Percentiles rank a stretch among this genome's conserved stretches.
phyloP scores from a whole-genome alignment of 345 rosid genomes.

The Lepidium didymum region DNA sequence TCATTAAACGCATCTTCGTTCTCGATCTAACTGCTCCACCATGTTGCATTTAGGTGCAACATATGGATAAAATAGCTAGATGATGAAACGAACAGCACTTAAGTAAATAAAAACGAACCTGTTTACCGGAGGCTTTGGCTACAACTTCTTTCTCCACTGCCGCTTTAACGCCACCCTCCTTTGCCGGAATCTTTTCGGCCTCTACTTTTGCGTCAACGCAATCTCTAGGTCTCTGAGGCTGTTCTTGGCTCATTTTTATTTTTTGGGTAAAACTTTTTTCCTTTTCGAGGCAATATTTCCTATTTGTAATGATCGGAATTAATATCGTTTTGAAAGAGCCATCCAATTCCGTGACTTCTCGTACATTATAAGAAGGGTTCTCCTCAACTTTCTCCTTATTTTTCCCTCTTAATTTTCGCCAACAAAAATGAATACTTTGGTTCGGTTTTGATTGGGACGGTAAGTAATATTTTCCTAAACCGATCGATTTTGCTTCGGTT shows the following conservation, averaged over 20 bases:
- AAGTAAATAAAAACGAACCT: neutral
- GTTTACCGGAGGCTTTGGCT: constrained; percentile 5
- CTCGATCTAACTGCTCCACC: too few species aligned
- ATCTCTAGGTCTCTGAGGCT: constrained; percentile 22
- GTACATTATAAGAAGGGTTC: neutral
- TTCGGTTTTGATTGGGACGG: neutral
- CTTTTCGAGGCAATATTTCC: neutral
- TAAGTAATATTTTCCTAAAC: neutral
- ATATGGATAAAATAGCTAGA: too few species aligned
- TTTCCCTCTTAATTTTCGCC: neutral
- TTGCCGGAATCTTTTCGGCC: constrained; percentile 26
- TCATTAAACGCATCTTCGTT: too few species aligned
- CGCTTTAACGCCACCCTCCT: constrained; percentile 25
- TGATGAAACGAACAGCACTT: neutral
- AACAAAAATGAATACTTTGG: neutral
- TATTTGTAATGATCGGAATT: neutral
- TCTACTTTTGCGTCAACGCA: constrained; percentile 31
- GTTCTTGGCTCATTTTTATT: constrained; percentile 37
- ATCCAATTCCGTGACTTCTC: neutral
- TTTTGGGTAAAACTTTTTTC: neutral
- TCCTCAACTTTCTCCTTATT: constrained; percentile 10
- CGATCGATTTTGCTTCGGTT: neutral
- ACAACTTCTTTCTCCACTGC: constrained; percentile 29
- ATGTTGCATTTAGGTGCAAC: too few species aligned
- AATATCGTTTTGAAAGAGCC: constrained; percentile 15